These are phyloP conservation scores for Phytophthora capsici DNA, from an alignment of 352 stramenopile species.

Conservation along the genomic window DNA sequence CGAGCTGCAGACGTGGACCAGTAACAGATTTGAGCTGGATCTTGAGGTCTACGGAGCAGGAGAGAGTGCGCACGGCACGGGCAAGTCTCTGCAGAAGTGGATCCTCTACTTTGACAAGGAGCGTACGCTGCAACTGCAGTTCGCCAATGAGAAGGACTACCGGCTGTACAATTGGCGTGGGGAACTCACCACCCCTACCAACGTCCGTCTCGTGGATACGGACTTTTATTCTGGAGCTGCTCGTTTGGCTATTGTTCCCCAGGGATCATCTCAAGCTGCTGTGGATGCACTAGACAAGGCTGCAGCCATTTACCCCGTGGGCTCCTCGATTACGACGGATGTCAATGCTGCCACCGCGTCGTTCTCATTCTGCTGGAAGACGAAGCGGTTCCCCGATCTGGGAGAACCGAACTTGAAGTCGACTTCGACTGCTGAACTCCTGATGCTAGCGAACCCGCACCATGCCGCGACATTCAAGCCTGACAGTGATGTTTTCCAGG, in stretches of 20 bases:
- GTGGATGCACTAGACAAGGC: conserved; percentile 54
- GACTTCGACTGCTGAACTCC: conserved; percentile 37
- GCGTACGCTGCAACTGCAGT: conserved; percentile 71
- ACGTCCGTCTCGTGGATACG: conserved; percentile 68
- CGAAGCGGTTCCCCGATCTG: conserved; percentile 46
- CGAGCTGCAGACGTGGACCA: conserved; percentile 56
- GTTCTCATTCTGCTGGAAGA: conserved; percentile 71
- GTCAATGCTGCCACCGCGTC: conserved; percentile 33
- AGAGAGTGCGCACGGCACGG: conserved; percentile 25
- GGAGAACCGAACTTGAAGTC: conserved; percentile 26
- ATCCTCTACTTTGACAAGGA: conserved; percentile 73
- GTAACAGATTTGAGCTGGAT: conserved; percentile 73
- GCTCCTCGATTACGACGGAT: conserved; percentile 45
- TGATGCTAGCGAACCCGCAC: conserved; percentile 83
- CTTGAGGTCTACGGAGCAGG: conserved; percentile 66
- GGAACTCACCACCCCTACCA: conserved; percentile 76
- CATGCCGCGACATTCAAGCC: conserved; percentile 60
- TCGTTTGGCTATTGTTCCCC: conserved; percentile 67
- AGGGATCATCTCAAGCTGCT: conserved; percentile 23
- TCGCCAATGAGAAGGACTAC: conserved; percentile 74
- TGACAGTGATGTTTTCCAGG: conserved; percentile 38
- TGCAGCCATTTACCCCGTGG: conserved; percentile 61
- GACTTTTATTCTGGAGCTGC: conserved; percentile 67
- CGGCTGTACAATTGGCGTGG: conserved; percentile 67
- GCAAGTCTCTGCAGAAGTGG: conserved; percentile 62